Percentiles rank a stretch among this genome's conserved stretches.
Conservation (phyloP, 352 stramenopile species). For the Globisporangium orthogonon region DNA sequence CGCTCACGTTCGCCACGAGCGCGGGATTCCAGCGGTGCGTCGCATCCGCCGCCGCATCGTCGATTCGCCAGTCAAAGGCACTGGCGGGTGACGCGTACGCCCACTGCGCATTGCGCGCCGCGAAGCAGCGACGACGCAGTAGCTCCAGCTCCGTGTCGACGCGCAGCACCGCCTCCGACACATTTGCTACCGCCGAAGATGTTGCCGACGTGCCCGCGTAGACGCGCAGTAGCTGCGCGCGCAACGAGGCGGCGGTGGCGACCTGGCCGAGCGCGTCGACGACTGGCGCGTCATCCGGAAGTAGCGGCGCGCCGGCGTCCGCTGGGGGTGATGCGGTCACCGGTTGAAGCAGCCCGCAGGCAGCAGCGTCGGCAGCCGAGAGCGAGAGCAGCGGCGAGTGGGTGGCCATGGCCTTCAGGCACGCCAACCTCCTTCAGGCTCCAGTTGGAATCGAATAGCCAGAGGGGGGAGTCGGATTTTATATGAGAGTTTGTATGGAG, state of each 20-base stretch:
- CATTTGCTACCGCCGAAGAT: too few relatives aligned
- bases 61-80: conserved; percentile 23
- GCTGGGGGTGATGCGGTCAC: background rate
- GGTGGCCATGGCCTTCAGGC: background rate
- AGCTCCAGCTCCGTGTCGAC: conserved; percentile 76
- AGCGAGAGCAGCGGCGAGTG: conserved; percentile 9
- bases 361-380: conserved; percentile 1
- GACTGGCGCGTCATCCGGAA: conserved; percentile 1
- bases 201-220: conserved; percentile 10
- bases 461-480: background rate
- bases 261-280: conserved; percentile 25
- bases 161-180: conserved; percentile 59
- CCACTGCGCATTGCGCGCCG: conserved; percentile 67
- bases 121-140: conserved; percentile 65
- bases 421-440: background rate
- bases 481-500: background rate
- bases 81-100: conserved; percentile 35
- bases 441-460: background rate
- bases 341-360: background rate
- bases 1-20: conserved; percentile 29
- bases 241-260: conserved; percentile 25
- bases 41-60: conserved; percentile 11
- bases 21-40: conserved; percentile 29
- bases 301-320: background rate
- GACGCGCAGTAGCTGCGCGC: conserved; percentile 34